Evolutionary conservation across 2,329 filamentous ascomycete species (phyloP), one percentile per base, ranked within the genome.

Genomic region (Curvularia spicifera): DNA sequence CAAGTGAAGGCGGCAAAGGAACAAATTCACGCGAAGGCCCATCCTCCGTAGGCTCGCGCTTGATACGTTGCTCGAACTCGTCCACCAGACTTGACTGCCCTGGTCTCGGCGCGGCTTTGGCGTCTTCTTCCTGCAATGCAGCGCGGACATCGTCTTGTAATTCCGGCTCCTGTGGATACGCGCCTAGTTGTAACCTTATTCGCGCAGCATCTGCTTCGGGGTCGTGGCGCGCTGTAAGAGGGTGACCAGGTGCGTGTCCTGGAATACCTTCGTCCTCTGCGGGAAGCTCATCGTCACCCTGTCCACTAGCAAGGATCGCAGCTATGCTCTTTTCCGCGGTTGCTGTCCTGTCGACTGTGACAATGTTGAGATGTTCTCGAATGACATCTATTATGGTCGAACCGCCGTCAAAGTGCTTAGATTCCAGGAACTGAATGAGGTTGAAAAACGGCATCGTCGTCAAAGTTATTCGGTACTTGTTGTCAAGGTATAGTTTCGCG

Each of bases 391-490:
- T 87, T 64, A 98, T 87, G 13, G 94, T 86, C 6, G 87, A 85
- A 15, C 93, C 94, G 10, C 93, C 93, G 51, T 90, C 86, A 50
- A 91, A 90, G 13, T 89, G 85, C 63, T 97, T 93, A n/a, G 88
- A 87, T 75, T 98, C 93, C 0, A 99, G 82, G 68, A 94, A 96
- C 67, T 93, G 90, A 71, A 97, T 89, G 8, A 98, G 84, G 59
- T 91, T 91, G 56, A 88, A 89, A 57, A 91, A 93, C 0, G 93
- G 89, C 67, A 93, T 89, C 56, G 89, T 89, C 69, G 93, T 97
- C n/a, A 99, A 81, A 0, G 92, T 92, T 35, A 99, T 84, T 12
- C 92, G 87, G 74, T 98, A 99, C 75, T 92, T 95, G 81, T 93
- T 94, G 55, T 88, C 86, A 40, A 87, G 85, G 76, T 97, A 99